A percentile compares a stretch with the other conserved stretches of the same genome.
phyloP scores from a whole-genome alignment of 2,329 filamentous ascomycete genomes.

The Alternaria burnsii region DNA sequence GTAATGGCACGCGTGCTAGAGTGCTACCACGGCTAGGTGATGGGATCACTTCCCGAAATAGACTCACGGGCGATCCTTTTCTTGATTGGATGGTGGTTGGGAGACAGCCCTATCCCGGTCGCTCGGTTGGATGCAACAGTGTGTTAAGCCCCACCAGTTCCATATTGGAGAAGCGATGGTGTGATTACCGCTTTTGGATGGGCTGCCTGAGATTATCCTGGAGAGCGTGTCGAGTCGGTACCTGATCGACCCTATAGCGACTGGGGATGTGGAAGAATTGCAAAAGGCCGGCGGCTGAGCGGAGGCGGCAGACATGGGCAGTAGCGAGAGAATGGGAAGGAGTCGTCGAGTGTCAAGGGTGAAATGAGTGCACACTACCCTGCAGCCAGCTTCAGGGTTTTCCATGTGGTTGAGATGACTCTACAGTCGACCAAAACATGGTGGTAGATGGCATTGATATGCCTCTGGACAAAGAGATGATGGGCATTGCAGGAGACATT shows the following conservation, averaged over 20 bases:
- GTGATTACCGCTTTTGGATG: constrained; percentile 24
- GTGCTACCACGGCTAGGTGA: constrained; percentile 14
- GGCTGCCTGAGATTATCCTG: constrained; percentile 28
- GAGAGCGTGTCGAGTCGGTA: constrained; percentile 16
- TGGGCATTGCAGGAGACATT: background rate
- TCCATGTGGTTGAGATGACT: background rate
- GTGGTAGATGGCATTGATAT: background rate
- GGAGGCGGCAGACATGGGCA: constrained; percentile 12
- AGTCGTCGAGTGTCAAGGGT: background rate
- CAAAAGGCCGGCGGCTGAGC: background rate
- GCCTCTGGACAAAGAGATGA: background rate
- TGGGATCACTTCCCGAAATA: constrained; percentile 25
- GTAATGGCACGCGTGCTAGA: constrained; percentile 9
- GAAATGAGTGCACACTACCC: constrained; percentile 15
- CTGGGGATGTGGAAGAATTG: constrained; percentile 19
- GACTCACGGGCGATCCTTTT: constrained; percentile 27
- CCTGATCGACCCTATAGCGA: constrained; percentile 18
- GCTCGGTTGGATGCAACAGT: constrained; percentile 39
- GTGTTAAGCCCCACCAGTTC: constrained; percentile 33
- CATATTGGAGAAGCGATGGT: constrained; percentile 24
- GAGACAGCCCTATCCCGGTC: constrained; percentile 33
- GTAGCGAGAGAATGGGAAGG: constrained; percentile 22
- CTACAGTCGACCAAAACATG: background rate
- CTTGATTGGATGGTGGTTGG: constrained; percentile 25
- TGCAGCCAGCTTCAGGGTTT: background rate